phyloP scores from a whole-genome alignment of 2,329 filamentous ascomycete genomes.

The Fusarium papillatum region DNA sequence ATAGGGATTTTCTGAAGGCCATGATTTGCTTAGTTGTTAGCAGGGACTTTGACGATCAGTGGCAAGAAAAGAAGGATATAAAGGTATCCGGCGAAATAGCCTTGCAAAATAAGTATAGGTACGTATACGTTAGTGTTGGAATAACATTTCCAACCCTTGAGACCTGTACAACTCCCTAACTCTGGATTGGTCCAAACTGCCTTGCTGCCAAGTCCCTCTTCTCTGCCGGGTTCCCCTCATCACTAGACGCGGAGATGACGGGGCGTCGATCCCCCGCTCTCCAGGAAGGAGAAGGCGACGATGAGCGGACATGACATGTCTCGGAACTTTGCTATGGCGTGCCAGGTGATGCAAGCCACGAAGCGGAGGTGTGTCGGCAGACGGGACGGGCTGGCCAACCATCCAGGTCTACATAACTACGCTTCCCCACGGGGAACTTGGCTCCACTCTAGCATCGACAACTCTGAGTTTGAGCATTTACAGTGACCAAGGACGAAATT shows the following conservation, averaged over 20 bases:
- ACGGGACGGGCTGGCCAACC: neutral
- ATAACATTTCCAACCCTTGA: no score
- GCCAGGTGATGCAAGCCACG: neutral
- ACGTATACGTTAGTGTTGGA: no score
- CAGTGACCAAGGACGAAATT: conserved; percentile 3
- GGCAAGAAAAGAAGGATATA: no score
- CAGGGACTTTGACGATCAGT: no score
- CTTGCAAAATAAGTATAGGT: no score
- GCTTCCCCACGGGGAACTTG: conserved; percentile 4
- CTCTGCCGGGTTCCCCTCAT: neutral
- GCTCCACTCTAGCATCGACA: neutral
- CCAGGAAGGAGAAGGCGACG: conserved; percentile 14
- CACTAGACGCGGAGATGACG: neutral
- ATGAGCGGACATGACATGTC: conserved; percentile 17
- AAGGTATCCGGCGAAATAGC: no score
- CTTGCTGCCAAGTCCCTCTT: neutral
- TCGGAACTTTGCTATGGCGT: neutral
- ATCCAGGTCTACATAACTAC: conserved; percentile 1
- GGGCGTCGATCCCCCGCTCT: conserved; percentile 4
- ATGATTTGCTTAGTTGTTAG: no score
- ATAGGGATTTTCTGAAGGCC: no score
- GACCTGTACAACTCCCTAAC: neutral
- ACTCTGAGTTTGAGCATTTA: neutral
- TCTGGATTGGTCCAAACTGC: neutral
- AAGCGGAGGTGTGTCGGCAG: neutral